Base-by-base conservation (phyloP, 495 filamentous ascomycete species). In the Aspergillus haitiensis region DNA sequence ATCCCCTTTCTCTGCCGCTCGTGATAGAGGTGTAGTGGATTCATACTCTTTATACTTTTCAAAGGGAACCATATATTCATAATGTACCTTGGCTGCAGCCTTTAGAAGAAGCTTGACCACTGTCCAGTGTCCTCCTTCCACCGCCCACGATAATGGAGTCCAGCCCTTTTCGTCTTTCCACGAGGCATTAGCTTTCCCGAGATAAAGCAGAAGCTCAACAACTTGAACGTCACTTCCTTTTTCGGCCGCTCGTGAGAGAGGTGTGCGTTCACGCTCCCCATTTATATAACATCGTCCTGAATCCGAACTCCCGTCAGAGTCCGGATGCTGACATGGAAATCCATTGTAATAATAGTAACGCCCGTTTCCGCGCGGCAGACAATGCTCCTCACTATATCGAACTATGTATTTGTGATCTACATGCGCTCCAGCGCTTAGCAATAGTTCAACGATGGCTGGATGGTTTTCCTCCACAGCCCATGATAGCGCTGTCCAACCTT, bases 91-190 rank as follows among this genome's bases (percentile, higher is more conserved):
- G 36, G 36, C 36, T 39, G 36, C 36, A 39, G 36, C 36, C 36
- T 39, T 39, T 6, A 39, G 36, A 39, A 39, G 36, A 39, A 39
- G 36, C 36, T 39, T 39, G 36, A 39, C 36, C 36, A 39, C 36
- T 7, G 36, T 12, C 36, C 36, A 39, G 36, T 39, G 36, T 6
- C 36, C 36, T 39, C 36, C 36, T 39, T 39, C 36, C 36, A 39
- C 35, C 21, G 51, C 51, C 53, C 53, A 56, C 6, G 36, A 56
- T 46, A 56, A 46, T 12, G 53, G 13, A 56, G 53, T 56, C 13
- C 53, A 21, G 9, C 53, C 53, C 39, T 27, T 35, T 13, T 8
- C 15, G 10, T 56, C 53, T 34, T 46, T 31, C 10, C 16, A 11
- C 7, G 44, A 16, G 15, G 31, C 27, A 33, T 56, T 35, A n/a